Evolutionary conservation across 495 filamentous ascomycete species (phyloP), one percentile per base, ranked within the genome.

Genomic region (Penicillium maclennaniae): DNA sequence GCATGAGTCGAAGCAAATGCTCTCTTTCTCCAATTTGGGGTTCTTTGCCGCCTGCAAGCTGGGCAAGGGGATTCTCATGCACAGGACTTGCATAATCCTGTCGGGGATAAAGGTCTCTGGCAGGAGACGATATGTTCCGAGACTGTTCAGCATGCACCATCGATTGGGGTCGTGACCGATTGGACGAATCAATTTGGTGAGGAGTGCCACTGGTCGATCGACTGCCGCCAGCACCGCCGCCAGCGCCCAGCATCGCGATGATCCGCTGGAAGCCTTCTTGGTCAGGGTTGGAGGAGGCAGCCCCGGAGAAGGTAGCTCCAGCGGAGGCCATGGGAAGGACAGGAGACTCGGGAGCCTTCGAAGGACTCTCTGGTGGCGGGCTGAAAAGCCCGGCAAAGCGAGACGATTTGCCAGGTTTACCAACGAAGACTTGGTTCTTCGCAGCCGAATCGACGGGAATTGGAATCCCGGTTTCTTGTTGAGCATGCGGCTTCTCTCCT

Each of bases 211-310:
- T 77, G 43, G 64, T 62, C 4, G 74, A 75, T 36, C 67, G 72
- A 26, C 21, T 48, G 26, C 47, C 52, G 39, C 68, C 77, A 7
- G 79, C 78, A 49, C 21, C 47, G 26, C 47, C 52, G 39, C 68
- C 77, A 7, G 79, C 78, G 47, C 75, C 82, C 36, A 98, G 82
- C 79, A 97, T 95, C 54, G 88, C 82, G 28, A 98, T 71, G 38
- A 98, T 86, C 42, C 85, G 83, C 53, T 92, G 86, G 66, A 98
- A 98, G 1, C 89, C 93, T 72, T 89, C 85, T 68, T 89, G 92
- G 54, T 98, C 92, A 20, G 87, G 71, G n/a, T 79, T 74, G 31
- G 74, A 54, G 7, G 73, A 57, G 15, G 56, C 56, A 21, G 62
- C 60, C 43, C 49, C 61, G 9, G 51, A 21, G 12, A 34, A 43